phyloP scores from a whole-genome alignment of 78 protist genomes.

The Bigelowiella natans region DNA sequence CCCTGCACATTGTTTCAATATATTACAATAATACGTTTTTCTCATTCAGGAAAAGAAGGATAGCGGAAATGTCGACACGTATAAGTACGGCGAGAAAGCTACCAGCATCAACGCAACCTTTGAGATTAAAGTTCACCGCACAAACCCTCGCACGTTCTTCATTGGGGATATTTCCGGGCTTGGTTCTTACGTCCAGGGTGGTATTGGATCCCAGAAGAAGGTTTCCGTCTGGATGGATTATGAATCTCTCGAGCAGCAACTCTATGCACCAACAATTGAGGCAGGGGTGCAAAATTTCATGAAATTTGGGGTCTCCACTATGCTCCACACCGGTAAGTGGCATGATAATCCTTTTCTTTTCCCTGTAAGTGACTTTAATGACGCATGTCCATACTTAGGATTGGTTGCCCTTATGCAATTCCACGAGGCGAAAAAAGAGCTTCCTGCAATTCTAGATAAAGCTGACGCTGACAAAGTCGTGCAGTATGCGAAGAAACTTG shows the following conservation, averaged over 20 bases:
- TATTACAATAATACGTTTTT: no score
- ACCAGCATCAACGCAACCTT: not conserved
- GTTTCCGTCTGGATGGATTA: not conserved
- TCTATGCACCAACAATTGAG: not conserved
- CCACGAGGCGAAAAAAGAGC: not conserved
- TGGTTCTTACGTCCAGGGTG: not conserved
- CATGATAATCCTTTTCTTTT: no score
- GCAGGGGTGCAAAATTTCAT: not conserved
- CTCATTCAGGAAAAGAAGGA: no score
- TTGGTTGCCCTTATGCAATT: not conserved
- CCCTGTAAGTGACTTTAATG: no score
- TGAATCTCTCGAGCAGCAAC: not conserved
- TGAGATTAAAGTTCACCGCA: not conserved
- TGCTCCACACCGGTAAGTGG: not conserved
- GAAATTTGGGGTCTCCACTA: not conserved
- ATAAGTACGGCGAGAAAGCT: not conserved
- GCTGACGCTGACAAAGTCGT: not conserved
- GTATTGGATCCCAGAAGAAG: not conserved
- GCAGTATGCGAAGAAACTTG: not conserved
- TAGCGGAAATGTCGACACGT: no score
- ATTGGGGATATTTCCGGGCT: not conserved
- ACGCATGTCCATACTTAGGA: no score
- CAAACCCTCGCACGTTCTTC: not conserved
- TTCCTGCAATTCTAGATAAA: not conserved
- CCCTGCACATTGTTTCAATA: no score